Percentiles rank a stretch among this genome's conserved stretches.
These are phyloP conservation scores for Tuber melanosporum DNA, from an alignment of 495 filamentous ascomycete genomes.

Conservation along the genomic window DNA sequence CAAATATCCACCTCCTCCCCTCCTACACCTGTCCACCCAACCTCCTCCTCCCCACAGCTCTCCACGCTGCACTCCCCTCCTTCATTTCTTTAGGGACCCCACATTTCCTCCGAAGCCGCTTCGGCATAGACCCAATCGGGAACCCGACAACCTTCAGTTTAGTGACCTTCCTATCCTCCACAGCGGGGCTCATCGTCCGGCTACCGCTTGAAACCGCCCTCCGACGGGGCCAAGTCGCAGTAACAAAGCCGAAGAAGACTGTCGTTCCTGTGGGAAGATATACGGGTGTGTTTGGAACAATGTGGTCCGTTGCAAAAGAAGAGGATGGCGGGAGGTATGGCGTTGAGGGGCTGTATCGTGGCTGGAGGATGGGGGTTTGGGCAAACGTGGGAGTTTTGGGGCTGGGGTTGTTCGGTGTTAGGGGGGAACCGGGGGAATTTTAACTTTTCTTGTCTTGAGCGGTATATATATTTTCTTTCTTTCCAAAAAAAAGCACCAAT, in stretches of 20 bases:
- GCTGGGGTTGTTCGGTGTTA: conserved; percentile 54
- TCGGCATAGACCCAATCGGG: conserved; percentile 73
- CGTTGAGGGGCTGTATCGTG: conserved; percentile 75
- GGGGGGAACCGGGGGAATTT: conserved; percentile 50
- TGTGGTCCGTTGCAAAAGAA: conserved; percentile 78
- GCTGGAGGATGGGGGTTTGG: conserved; percentile 96
- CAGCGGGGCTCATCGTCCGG: conserved; percentile 72
- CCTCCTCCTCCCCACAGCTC: conserved; percentile 73
- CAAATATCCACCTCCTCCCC: conserved; percentile 67
- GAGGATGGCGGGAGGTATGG: conserved; percentile 59
- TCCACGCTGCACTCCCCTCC: conserved; percentile 75
- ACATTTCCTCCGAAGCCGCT: conserved; percentile 67
- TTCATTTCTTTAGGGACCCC: conserved; percentile 73
- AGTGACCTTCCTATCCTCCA: conserved; percentile 66
- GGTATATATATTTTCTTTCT: not conserved
- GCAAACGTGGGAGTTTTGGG: conserved; percentile 85
- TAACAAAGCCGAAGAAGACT: conserved; percentile 53
- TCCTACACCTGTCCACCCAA: conserved; percentile 63
- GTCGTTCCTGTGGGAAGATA: conserved; percentile 71
- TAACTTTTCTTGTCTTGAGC: conserved; percentile 30
- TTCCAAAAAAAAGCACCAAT: not conserved
- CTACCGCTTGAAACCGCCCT: conserved; percentile 89
- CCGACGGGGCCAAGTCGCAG: conserved; percentile 73
- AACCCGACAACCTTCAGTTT: conserved; percentile 73
- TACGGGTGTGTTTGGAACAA: conserved; percentile 72